These are phyloP conservation scores for Ensete ventricosum DNA, from an alignment of 176 grass and related monocot genomes.

Conservation along the genomic window DNA sequence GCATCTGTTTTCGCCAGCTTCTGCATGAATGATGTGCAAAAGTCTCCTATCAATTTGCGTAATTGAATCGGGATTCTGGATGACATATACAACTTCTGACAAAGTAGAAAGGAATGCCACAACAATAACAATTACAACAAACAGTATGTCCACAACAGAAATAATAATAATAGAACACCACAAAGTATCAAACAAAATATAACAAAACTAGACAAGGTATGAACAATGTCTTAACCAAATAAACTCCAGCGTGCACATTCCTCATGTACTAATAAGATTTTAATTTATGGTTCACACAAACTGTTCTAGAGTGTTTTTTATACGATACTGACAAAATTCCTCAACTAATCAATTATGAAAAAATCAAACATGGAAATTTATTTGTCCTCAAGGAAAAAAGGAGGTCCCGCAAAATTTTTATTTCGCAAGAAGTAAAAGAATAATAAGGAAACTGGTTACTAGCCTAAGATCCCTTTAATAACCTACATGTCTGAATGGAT, in stretches of 20 bases:
- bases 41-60: not conserved
- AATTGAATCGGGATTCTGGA: not conserved
- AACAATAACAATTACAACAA: not conserved
- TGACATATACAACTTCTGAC: not conserved
- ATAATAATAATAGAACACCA: not conserved
- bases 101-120: no score
- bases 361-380: not conserved
- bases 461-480: no score
- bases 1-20: conserved; percentile 70
- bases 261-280: not conserved
- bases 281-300: not conserved
- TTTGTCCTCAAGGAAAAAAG: not conserved
- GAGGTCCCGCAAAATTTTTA: not conserved
- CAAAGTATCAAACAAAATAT: not conserved
- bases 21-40: conserved; percentile 15
- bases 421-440: not conserved
- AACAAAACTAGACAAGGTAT: not conserved
- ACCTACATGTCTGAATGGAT: no score
- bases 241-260: no score
- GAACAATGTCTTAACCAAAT: not conserved
- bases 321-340: not conserved
- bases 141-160: not conserved
- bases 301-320: not conserved
- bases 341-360: not conserved
- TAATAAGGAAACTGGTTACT: no score